Percentiles rank a stretch among this genome's conserved stretches.
phyloP scores from a whole-genome alignment of 2,329 filamentous ascomycete genomes.

The Knufia fluminis region DNA sequence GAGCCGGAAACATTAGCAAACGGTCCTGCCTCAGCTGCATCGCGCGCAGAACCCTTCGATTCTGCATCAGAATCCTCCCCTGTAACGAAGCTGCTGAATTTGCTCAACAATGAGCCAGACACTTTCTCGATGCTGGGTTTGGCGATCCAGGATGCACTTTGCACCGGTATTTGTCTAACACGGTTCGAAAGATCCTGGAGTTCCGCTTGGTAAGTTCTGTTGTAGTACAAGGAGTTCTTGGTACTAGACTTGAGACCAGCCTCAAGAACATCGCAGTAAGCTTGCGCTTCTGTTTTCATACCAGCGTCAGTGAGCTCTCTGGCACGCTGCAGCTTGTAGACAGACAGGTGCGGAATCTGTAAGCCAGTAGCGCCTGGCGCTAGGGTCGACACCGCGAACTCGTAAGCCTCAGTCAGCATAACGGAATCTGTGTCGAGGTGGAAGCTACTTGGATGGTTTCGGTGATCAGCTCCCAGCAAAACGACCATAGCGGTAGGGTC shows the following conservation, averaged over 20 bases:
- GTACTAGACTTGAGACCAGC: slow-evolving; percentile 70
- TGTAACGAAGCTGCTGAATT: slow-evolving; percentile 92
- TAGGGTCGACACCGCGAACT: slow-evolving; percentile 73
- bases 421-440: slow-evolving; percentile 74
- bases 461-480: slow-evolving; percentile 76
- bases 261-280: slow-evolving; percentile 82
- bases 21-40: slow-evolving; percentile 58
- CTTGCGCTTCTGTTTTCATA: slow-evolving; percentile 68
- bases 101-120: slow-evolving; percentile 78
- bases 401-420: slow-evolving; percentile 92
- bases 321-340: slow-evolving; percentile 87
- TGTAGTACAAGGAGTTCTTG: slow-evolving; percentile 77
- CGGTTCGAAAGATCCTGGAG: slow-evolving; percentile 78
- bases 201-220: slow-evolving; percentile 60
- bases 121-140: slow-evolving; percentile 96
- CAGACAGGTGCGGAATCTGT: slow-evolving; percentile 69
- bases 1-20: slow-evolving; percentile 74
- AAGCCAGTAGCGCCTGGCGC: slow-evolving; percentile 41
- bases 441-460: slow-evolving; percentile 59
- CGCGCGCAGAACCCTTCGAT: slow-evolving; percentile 48
- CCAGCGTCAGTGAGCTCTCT: slow-evolving; percentile 76
- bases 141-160: slow-evolving; percentile 80
- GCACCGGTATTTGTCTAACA: slow-evolving; percentile 75
- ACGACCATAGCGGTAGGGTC: slow-evolving; percentile 71
- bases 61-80: slow-evolving; percentile 71